These are phyloP conservation scores for Biancaea sappan DNA, from an alignment of 306 rosid genomes.

Conservation along the genomic window DNA sequence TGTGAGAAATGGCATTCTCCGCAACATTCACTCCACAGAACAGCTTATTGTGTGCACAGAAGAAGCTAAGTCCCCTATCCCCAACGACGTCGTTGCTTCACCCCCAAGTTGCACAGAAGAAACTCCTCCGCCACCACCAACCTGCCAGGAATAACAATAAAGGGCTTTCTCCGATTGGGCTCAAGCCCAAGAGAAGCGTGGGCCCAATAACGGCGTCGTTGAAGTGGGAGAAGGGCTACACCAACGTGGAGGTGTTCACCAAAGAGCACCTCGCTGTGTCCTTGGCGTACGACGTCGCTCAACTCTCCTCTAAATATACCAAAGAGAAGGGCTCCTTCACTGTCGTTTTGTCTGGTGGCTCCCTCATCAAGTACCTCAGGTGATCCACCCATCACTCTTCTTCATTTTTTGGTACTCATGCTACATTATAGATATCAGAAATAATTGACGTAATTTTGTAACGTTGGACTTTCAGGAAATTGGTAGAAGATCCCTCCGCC, in stretches of 20 bases:
- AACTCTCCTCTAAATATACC: constrained; percentile 52
- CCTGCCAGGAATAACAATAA: not conserved
- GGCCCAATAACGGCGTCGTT: constrained; percentile 33
- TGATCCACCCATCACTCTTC: not conserved
- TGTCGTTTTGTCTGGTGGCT: constrained; percentile 74
- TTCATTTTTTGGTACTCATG: too few species aligned
- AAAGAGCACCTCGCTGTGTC: constrained; percentile 57
- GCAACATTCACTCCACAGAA: constrained; percentile 24
- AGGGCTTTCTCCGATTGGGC: not conserved
- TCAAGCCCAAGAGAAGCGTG: not conserved
- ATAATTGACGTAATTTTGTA: too few species aligned
- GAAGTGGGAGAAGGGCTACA: constrained; percentile 34
- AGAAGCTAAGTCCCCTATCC: not conserved
- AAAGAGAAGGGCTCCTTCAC: constrained; percentile 59
- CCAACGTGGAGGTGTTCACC: constrained; percentile 55
- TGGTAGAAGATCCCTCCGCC: constrained; percentile 48
- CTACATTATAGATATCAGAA: too few species aligned
- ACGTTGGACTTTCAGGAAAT: constrained; percentile 49
- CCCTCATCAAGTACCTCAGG: constrained; percentile 62
- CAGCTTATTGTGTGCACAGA: constrained; percentile 16
- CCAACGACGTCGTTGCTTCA: constrained; percentile 13
- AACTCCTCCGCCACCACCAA: not conserved
- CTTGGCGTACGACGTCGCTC: constrained; percentile 63
- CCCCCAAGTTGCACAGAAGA: not conserved
- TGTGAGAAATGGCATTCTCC: constrained; percentile 37